These are phyloP conservation scores for Aspergillus egyptiacus DNA, from an alignment of 495 filamentous ascomycete genomes.

Conservation along the genomic window DNA sequence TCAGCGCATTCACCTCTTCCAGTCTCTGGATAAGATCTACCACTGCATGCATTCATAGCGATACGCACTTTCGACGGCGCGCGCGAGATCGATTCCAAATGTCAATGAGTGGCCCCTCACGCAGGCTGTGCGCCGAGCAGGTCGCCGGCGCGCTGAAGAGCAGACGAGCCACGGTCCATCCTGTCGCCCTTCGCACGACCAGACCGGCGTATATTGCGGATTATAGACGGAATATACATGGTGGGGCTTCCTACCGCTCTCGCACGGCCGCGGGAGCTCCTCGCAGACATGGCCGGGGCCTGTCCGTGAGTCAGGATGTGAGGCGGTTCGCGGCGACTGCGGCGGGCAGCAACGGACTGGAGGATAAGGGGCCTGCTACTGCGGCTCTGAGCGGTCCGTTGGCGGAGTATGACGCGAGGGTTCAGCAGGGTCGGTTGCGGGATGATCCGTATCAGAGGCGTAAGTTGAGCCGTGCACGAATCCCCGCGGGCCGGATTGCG, in stretches of 20 bases:
- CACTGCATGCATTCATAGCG: neutral
- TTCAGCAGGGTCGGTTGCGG: slow-evolving; percentile 61
- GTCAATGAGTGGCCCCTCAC: slow-evolving; percentile 31
- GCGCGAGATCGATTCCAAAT: slow-evolving; percentile 1
- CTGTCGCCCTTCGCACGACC: slow-evolving; percentile 16
- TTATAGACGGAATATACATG: slow-evolving; percentile 13
- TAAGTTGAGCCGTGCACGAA: slow-evolving; percentile 32
- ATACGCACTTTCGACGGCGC: neutral
- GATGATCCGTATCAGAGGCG: slow-evolving; percentile 91
- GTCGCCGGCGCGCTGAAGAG: slow-evolving; percentile 28
- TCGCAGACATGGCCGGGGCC: neutral
- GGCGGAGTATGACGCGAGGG: slow-evolving; percentile 78
- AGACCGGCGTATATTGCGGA: slow-evolving; percentile 10
- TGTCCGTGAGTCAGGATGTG: slow-evolving; percentile 2
- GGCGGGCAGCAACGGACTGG: neutral
- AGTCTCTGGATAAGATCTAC: neutral
- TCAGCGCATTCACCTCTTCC: neutral
- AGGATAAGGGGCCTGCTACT: slow-evolving; percentile 4
- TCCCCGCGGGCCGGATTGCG: neutral
- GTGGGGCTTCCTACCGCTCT: neutral
- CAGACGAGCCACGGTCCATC: slow-evolving; percentile 17
- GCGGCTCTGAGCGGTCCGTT: slow-evolving; percentile 57
- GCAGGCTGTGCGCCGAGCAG: slow-evolving; percentile 31
- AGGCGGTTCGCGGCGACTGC: slow-evolving; percentile 18
- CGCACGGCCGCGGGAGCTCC: neutral